A percentile compares a stretch with the other conserved stretches of the same genome.
These are phyloP conservation scores for Fagopyrum tataricum DNA, from an alignment of 148 eudicot genomes.

Conservation along the genomic window DNA sequence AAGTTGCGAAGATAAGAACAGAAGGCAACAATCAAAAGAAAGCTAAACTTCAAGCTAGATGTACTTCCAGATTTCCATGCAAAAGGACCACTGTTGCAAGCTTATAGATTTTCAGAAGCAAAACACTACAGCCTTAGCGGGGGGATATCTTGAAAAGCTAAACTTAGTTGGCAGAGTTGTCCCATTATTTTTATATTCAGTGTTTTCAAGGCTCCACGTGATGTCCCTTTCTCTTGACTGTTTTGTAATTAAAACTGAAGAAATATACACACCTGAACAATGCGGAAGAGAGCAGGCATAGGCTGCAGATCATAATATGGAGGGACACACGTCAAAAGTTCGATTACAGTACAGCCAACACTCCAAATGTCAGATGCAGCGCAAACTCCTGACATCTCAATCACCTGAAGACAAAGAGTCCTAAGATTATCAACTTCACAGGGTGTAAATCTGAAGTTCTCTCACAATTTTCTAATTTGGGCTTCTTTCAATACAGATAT, in stretches of 20 bases:
- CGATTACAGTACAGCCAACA: conserved; percentile 99
- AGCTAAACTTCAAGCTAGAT: not conserved
- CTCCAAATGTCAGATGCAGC: conserved; percentile 99
- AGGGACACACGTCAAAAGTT: conserved; percentile 95
- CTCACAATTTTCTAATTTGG: conserved; percentile 1
- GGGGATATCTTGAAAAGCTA: not conserved
- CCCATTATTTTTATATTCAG: not conserved
- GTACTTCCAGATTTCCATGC: not conserved
- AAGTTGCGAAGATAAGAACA: not conserved
- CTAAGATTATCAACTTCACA: not conserved
- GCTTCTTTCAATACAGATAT: not conserved
- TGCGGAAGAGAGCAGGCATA: conserved; percentile 99
- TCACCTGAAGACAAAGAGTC: conserved; percentile 50
- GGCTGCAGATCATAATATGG: conserved; percentile 99
- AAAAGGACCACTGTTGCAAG: not conserved
- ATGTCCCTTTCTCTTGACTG: not conserved
- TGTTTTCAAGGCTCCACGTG: not conserved
- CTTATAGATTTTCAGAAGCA: not conserved
- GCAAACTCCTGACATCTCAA: conserved; percentile 99
- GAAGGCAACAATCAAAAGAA: not conserved
- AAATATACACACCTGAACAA: conserved; percentile 68
- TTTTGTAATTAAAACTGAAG: not conserved
- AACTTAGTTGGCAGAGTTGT: not conserved
- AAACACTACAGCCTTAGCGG: not conserved
- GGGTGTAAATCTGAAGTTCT: not conserved